These are phyloP conservation scores for Epichloe brachyelytri DNA, from an alignment of 2,329 filamentous ascomycete genomes.

Conservation along the genomic window DNA sequence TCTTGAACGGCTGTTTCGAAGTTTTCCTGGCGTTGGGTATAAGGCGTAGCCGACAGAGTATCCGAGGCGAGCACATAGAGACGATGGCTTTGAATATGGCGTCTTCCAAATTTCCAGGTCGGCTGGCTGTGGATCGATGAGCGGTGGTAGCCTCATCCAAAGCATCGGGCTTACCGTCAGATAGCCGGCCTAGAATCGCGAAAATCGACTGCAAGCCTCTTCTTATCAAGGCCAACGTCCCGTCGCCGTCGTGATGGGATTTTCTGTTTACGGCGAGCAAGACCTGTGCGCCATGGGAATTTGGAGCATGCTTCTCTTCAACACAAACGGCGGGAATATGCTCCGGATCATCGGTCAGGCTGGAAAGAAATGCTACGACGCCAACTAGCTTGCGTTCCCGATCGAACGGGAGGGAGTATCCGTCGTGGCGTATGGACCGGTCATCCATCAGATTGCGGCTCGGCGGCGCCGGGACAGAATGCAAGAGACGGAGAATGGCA, in stretches of 20 bases:
- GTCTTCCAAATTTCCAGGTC: constrained; percentile 5
- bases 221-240: neutral
- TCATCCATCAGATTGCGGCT: constrained; percentile 7
- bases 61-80: constrained; percentile 18
- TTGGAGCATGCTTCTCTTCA: constrained; percentile 9
- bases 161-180: neutral
- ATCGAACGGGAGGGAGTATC: constrained; percentile 18
- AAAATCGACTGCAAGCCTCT: neutral
- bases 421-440: neutral
- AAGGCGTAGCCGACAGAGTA: constrained; percentile 16
- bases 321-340: constrained; percentile 23
- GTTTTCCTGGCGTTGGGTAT: neutral
- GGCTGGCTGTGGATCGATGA: neutral
- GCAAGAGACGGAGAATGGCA: constrained; percentile 15
- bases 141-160: neutral
- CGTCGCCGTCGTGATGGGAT: neutral
- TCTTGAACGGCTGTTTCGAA: neutral
- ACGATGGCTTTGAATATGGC: constrained; percentile 16
- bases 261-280: constrained; percentile 20
- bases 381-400: constrained; percentile 18
- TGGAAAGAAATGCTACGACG: constrained; percentile 21
- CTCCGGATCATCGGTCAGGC: constrained; percentile 15
- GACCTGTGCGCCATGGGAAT: constrained; percentile 11
- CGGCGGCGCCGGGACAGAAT: constrained; percentile 12
- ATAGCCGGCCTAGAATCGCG: neutral